phyloP scores from a whole-genome alignment of 2,329 filamentous ascomycete genomes.

The Monosporascus ibericus region DNA sequence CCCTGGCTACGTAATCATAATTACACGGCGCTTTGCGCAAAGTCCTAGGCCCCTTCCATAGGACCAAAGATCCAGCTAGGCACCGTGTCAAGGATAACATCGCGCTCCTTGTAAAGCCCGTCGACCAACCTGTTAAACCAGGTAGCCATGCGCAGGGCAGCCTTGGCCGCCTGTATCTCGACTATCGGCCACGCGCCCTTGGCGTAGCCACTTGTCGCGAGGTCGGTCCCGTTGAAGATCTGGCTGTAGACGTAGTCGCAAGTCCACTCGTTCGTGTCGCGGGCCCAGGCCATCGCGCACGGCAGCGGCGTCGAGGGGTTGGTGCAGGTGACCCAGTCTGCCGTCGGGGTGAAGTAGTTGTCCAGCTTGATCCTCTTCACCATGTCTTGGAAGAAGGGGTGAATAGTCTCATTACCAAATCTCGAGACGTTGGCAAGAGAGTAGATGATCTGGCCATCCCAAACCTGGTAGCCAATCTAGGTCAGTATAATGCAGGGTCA shows the following conservation, averaged over 20 bases:
- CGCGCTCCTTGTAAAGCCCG: constrained; percentile 12
- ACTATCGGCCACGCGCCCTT: constrained; percentile 13
- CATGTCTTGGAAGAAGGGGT: constrained; percentile 13
- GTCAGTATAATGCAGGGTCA: not conserved
- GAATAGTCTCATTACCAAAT: constrained; percentile 13
- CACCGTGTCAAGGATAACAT: constrained; percentile 9
- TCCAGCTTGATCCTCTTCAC: constrained; percentile 9
- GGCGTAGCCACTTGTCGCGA: constrained; percentile 14
- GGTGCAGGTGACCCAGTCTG: constrained; percentile 12
- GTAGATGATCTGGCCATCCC: constrained; percentile 44
- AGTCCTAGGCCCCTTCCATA: too few species aligned
- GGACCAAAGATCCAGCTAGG: constrained; percentile 8
- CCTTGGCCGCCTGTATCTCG: constrained; percentile 14
- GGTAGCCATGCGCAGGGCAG: constrained; percentile 13
- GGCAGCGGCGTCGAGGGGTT: constrained; percentile 8
- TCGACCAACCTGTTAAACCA: constrained; percentile 14
- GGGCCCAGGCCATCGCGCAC: constrained; percentile 12
- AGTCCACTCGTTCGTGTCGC: constrained; percentile 16
- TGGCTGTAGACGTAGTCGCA: constrained; percentile 18
- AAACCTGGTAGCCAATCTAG: constrained; percentile 17
- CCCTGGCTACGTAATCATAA: too few species aligned
- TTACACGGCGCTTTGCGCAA: too few species aligned
- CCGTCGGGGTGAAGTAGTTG: constrained; percentile 10
- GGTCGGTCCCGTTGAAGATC: constrained; percentile 14
- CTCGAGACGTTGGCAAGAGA: constrained; percentile 8